Conservation (phyloP, 2,329 filamentous ascomycete species). For the Huntiella abstrusa region DNA sequence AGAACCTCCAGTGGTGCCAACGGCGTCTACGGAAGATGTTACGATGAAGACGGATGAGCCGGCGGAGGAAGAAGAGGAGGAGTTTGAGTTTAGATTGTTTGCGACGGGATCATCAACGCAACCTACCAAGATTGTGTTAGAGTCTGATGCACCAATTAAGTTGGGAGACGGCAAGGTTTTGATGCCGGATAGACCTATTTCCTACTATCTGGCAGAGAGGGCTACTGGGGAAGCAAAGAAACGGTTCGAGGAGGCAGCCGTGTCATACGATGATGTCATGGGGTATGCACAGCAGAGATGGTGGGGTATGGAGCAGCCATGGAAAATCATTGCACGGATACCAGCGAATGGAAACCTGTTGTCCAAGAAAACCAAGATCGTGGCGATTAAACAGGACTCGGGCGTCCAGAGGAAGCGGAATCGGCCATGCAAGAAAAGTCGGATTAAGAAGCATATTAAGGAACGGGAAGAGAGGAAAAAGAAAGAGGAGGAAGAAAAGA, state of each 20-base stretch:
- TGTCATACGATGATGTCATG: slow-evolving; percentile 33
- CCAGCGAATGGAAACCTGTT: slow-evolving; percentile 18
- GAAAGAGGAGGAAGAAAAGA: slow-evolving; percentile 20
- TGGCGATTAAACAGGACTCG: neutral
- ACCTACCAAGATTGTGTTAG: slow-evolving; percentile 31
- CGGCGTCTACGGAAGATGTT: slow-evolving; percentile 12
- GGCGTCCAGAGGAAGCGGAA: slow-evolving; percentile 8
- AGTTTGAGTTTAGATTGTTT: slow-evolving; percentile 42
- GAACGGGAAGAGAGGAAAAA: slow-evolving; percentile 24
- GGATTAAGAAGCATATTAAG: slow-evolving; percentile 31
- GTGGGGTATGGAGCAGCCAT: slow-evolving; percentile 43
- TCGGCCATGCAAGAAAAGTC: slow-evolving; percentile 36
- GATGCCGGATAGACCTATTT: slow-evolving; percentile 22
- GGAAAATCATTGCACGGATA: slow-evolving; percentile 31
- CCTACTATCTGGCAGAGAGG: slow-evolving; percentile 29
- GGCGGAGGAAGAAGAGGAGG: slow-evolving; percentile 18
- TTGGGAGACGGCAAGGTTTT: slow-evolving; percentile 21
- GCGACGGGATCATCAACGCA: slow-evolving; percentile 21
- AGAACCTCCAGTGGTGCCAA: neutral
- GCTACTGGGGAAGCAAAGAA: slow-evolving; percentile 19
- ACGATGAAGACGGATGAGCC: slow-evolving; percentile 8
- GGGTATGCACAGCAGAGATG: slow-evolving; percentile 23
- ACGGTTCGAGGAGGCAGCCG: slow-evolving; percentile 20
- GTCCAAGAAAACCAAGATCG: slow-evolving; percentile 6
- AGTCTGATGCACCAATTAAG: slow-evolving; percentile 20